Base-by-base conservation (phyloP, 2,329 filamentous ascomycete species). In the Tolypocladium ophioglossoides region DNA sequence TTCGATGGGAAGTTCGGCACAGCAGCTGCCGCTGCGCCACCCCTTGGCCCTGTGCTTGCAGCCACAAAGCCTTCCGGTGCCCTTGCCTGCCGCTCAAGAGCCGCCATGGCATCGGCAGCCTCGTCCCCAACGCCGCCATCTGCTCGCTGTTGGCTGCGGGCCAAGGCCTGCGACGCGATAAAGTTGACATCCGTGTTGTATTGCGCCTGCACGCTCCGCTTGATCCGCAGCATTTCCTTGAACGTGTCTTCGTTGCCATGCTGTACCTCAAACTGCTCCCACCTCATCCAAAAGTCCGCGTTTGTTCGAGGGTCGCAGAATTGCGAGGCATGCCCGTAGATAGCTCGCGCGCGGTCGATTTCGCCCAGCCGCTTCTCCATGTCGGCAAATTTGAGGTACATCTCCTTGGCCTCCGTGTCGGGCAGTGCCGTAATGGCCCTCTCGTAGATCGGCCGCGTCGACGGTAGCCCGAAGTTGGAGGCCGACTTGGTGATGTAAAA, bases 161-260 rank as follows among this genome's bases (percentile, higher is more conserved):
- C 91, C 61, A 99, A 78, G 30, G 94, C 94, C 70, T 99, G 94
- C 6, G 90, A 95, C 11, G 94, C 94, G 70, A 99, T 96, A 66
- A 96, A 99, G 69, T 91, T 95, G 76, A 99, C 92, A 66, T 99
- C 94, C 47, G 95, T 99, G 67, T 97, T 97, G 78, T 95, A 99
- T 74, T 96, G 89, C 52, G 94, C 92, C 71, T 96, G 91, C 14
- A 99, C 94, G 70, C 90, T 96, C 68, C 94, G 80, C 78, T 97
- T 99, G 77, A 99, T 91, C 34, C 94, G 86, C 58, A 97, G 78
- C 94, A 99, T 99, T 69, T 99, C 94, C 75, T 96, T 96, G 79
- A 95, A 99, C 0, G 95, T 99, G 69, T 99, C 94, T 70, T 99
- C 95, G 72, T 99, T 99, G 60, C 94, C 94, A 66, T 99, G 94